Evolutionary conservation across 768 basidiomycete genomes (phyloP).

Genomic region (Phanerochaete carnosa): DNA sequence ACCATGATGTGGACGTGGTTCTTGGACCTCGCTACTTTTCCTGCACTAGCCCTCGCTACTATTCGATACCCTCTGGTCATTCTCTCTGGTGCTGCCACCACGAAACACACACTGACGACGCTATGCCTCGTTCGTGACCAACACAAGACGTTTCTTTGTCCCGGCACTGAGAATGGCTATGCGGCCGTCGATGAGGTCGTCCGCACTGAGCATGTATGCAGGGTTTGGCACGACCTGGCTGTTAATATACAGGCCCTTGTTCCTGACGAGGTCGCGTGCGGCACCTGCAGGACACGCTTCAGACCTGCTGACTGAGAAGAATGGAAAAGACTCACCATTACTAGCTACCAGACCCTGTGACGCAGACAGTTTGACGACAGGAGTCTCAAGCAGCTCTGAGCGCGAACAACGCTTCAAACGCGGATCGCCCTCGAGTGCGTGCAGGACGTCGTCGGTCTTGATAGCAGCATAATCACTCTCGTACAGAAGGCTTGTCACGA

Average conservation of each 20-base stretch:
- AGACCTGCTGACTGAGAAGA: background rate
- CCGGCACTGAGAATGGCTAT: constrained; percentile 55
- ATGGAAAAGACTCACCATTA: constrained; percentile 44
- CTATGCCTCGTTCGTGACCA: background rate
- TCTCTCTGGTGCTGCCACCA: background rate
- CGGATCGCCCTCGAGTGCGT: constrained; percentile 62
- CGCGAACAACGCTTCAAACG: constrained; percentile 52
- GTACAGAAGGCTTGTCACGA: constrained; percentile 22
- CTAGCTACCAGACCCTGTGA: constrained; percentile 58
- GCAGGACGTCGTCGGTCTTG: constrained; percentile 51
- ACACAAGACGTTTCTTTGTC: background rate
- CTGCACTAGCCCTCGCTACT: background rate
- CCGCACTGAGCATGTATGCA: constrained; percentile 35
- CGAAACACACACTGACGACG: background rate
- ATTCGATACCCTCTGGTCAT: background rate
- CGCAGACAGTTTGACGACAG: constrained; percentile 61
- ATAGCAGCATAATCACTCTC: constrained; percentile 32
- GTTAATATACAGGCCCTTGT: constrained; percentile 75
- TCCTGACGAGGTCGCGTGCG: constrained; percentile 47
- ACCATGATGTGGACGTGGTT: background rate
- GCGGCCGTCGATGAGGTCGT: constrained; percentile 56
- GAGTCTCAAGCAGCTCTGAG: constrained; percentile 47
- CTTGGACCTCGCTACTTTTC: background rate
- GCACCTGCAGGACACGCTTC: constrained; percentile 47
- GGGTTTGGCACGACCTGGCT: constrained; percentile 51